phyloP scores from a whole-genome alignment of 2,329 filamentous ascomycete species.

The Aspergillus ibericus region DNA sequence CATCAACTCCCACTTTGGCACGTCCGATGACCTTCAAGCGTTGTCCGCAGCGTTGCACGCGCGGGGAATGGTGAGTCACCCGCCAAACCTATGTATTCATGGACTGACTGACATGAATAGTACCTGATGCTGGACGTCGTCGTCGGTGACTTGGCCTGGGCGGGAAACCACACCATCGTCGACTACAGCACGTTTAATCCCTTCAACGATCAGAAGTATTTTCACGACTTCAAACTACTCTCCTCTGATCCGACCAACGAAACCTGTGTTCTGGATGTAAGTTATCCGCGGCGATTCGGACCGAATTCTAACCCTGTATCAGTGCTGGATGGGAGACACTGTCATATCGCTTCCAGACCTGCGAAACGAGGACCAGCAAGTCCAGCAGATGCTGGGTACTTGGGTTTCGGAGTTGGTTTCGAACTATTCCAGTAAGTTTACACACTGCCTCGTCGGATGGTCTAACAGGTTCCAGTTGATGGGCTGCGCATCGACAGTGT shows the following conservation, averaged over 20 bases:
- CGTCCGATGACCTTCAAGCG: slow-evolving; percentile 57
- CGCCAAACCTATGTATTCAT: neutral
- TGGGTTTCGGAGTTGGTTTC: slow-evolving; percentile 60
- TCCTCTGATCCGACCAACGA: slow-evolving; percentile 52
- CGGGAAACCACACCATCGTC: slow-evolving; percentile 38
- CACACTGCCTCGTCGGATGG: too few relatives aligned
- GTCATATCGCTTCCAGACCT: slow-evolving; percentile 61
- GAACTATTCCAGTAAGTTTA: slow-evolving; percentile 59
- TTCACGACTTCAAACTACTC: slow-evolving; percentile 58
- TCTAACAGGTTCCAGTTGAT: slow-evolving; percentile 39
- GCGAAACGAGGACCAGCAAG: slow-evolving; percentile 52
- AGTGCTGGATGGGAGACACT: slow-evolving; percentile 56
- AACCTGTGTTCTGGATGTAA: slow-evolving; percentile 32
- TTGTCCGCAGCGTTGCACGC: slow-evolving; percentile 57
- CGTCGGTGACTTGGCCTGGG: slow-evolving; percentile 56
- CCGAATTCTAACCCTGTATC: neutral
- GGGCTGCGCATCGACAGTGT: slow-evolving; percentile 54
- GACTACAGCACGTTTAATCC: slow-evolving; percentile 55
- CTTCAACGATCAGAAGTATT: slow-evolving; percentile 59
- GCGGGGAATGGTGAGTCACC: slow-evolving; percentile 46
- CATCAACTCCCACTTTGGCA: slow-evolving; percentile 61
- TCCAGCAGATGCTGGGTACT: slow-evolving; percentile 53
- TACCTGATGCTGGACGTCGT: slow-evolving; percentile 63
- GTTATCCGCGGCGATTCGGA: neutral
- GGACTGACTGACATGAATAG: neutral